A percentile compares a stretch with the other conserved stretches of the same genome.
Evolutionary conservation across 1,284 basidiomycete species (phyloP).

Genomic region (Ganoderma lucidum): DNA sequence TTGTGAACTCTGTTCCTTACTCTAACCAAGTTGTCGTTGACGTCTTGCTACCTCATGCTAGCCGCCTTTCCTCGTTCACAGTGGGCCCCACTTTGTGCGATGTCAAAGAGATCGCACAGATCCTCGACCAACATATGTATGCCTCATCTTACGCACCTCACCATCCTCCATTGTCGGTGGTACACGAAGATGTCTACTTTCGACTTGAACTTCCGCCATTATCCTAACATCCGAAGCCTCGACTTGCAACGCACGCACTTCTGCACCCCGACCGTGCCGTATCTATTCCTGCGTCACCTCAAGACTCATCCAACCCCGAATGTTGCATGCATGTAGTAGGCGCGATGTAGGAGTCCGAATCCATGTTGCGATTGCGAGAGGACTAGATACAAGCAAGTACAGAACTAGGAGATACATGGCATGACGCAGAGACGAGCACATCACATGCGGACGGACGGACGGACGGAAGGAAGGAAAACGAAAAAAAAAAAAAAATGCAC

Average conservation of each 20-base stretch:
- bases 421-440: slow-evolving; percentile 5
- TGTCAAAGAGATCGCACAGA: not conserved
- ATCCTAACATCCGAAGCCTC: not conserved
- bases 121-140: slow-evolving; percentile 3
- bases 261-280: not conserved
- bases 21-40: too few relatives aligned
- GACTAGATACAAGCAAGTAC: slow-evolving; percentile 3
- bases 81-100: not conserved
- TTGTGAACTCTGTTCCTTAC: not conserved
- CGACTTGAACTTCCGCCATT: not conserved
- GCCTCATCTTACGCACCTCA: not conserved
- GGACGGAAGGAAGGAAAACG: not conserved
- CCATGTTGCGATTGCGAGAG: not conserved
- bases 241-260: not conserved
- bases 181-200: not conserved
- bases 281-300: not conserved
- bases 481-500: not conserved
- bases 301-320: not conserved
- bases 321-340: too few relatives aligned
- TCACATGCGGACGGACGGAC: not conserved
- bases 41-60: not conserved
- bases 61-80: not conserved
- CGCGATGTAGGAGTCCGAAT: not conserved
- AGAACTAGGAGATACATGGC: slow-evolving; percentile 15
- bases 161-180: not conserved